Percentiles rank a stretch among this genome's conserved stretches.
phyloP scores from a whole-genome alignment of 441 rosid species.

The Erodium texanum region DNA sequence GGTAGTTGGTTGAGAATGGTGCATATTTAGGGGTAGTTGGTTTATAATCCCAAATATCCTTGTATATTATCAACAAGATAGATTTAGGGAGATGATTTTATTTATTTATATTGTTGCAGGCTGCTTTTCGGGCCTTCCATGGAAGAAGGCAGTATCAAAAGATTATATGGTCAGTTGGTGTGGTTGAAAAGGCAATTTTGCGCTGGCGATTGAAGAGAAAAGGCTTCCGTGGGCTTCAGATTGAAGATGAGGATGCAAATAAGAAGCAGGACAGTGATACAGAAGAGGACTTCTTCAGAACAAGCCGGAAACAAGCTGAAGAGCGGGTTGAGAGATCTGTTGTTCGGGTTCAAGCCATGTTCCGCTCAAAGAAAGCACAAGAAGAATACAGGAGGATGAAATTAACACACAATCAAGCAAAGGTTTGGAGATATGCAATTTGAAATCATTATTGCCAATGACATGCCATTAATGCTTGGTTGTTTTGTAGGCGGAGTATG shows the following conservation, averaged over 20 bases:
- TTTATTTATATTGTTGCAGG: conserved; percentile 32
- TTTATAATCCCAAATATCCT: too few species aligned
- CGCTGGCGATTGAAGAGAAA: conserved; percentile 89
- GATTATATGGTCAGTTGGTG: conserved; percentile 91
- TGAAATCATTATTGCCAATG: not conserved
- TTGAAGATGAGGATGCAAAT: conserved; percentile 25
- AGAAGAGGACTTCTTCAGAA: conserved; percentile 70
- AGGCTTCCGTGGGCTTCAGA: conserved; percentile 81
- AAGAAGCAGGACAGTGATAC: conserved; percentile 31
- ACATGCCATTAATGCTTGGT: not conserved
- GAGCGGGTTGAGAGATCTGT: conserved; percentile 83
- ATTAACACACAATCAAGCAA: conserved; percentile 49
- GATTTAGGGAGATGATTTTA: too few species aligned
- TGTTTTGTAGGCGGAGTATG: conserved; percentile 7
- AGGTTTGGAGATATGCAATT: conserved; percentile 33
- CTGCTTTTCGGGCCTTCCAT: conserved; percentile 77
- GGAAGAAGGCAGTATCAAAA: conserved; percentile 71
- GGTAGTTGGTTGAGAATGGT: too few species aligned
- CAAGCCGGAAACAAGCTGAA: conserved; percentile 82
- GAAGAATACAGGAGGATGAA: conserved; percentile 84
- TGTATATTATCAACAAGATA: too few species aligned
- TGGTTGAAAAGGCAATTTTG: conserved; percentile 77
- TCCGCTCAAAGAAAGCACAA: conserved; percentile 93
- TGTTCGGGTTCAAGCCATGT: conserved; percentile 82
- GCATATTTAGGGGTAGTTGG: too few species aligned